These are phyloP conservation scores for Auxenochlorella pyrenoidosa DNA, from an alignment of 139 green algal species.

Conservation along the genomic window DNA sequence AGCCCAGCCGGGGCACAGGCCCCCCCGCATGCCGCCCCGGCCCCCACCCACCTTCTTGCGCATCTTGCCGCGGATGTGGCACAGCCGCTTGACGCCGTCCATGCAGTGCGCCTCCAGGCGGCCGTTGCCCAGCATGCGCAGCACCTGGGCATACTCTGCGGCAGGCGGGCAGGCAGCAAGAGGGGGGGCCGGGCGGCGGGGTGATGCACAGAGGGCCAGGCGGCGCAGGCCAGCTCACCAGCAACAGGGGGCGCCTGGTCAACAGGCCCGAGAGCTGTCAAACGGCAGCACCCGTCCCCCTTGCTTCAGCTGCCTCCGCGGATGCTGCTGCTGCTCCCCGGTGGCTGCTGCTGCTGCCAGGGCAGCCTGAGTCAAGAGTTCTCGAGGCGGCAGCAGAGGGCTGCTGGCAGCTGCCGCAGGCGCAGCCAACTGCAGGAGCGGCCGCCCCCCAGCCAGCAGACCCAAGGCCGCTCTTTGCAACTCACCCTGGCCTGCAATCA, in stretches of 20 bases:
- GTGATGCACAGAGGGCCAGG: neutral
- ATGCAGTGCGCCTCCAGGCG: constrained; percentile 98
- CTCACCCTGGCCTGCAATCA: constrained; percentile 24
- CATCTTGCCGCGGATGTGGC: constrained; percentile 99
- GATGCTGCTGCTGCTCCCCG: neutral
- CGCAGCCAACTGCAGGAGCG: too few species aligned
- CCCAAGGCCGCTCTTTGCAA: neutral
- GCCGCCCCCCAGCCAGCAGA: too few species aligned
- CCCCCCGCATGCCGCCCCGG: too few species aligned
- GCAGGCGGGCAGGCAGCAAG: neutral
- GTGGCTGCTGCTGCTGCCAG: neutral
- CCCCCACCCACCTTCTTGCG: constrained; percentile 92
- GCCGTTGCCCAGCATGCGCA: constrained; percentile 99
- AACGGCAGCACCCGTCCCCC: too few species aligned
- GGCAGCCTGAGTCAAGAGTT: too few species aligned
- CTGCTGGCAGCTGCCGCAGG: too few species aligned
- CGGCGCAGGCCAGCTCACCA: neutral
- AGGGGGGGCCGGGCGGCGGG: neutral
- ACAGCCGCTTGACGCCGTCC: constrained; percentile 96
- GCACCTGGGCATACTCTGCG: constrained; percentile 92
- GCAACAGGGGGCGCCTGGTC: too few species aligned
- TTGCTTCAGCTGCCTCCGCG: neutral
- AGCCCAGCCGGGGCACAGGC: too few species aligned
- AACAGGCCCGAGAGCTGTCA: too few species aligned
- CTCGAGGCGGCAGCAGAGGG: too few species aligned